Conservation (phyloP, 352 stramenopile genomes). For the Globisporangium orthogonon region DNA sequence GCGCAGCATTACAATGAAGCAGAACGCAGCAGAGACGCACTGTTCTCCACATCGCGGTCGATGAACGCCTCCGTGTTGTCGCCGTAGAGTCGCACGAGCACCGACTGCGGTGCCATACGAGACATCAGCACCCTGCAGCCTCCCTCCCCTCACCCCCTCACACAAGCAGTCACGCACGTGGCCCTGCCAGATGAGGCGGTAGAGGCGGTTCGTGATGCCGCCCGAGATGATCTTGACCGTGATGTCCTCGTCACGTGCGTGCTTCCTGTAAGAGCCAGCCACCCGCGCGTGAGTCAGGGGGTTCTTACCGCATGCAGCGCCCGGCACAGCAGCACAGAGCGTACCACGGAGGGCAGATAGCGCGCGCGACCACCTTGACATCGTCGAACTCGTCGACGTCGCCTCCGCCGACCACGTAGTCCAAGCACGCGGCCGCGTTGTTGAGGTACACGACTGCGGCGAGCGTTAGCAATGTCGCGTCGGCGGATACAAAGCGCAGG, state of each 20-base stretch:
- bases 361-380: constrained; percentile 63
- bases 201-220: constrained; percentile 92
- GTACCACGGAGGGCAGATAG: constrained; percentile 63
- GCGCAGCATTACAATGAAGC: too few relatives aligned
- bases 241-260: constrained; percentile 55
- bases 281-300: not conserved
- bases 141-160: not conserved
- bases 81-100: constrained; percentile 90
- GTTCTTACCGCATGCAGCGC: too few relatives aligned
- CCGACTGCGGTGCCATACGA: constrained; percentile 25
- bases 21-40: constrained; percentile 25
- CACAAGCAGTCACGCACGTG: constrained; percentile 21
- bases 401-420: constrained; percentile 60
- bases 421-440: constrained; percentile 63
- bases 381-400: constrained; percentile 74
- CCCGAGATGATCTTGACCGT: constrained; percentile 82
- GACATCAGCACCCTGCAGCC: not conserved
- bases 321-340: not conserved
- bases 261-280: constrained; percentile 22
- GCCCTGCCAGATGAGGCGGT: constrained; percentile 70
- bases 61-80: constrained; percentile 92
- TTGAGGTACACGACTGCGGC: constrained; percentile 70
- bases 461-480: not conserved
- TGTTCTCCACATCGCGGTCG: constrained; percentile 88
- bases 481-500: not conserved